phyloP scores from a whole-genome alignment of 129 eudicot species.

The Lactuca sativa region DNA sequence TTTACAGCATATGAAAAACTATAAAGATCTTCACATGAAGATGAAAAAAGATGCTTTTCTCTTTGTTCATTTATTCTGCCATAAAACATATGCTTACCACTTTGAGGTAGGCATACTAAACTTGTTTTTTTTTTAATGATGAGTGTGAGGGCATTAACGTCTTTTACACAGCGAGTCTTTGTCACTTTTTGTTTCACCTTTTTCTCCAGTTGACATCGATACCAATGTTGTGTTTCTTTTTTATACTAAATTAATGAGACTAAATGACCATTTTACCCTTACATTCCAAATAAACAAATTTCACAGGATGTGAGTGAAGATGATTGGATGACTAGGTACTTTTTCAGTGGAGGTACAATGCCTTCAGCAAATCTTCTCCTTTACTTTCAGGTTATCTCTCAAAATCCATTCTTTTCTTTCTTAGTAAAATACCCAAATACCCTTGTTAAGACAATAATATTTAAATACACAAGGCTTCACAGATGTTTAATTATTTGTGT shows the following conservation, averaged over 20 bases:
- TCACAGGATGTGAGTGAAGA: conserved; percentile 82
- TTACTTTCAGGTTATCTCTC: conserved; percentile 76
- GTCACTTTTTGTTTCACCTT: background rate
- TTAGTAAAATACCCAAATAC: background rate
- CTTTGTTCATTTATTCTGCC: conserved; percentile 94
- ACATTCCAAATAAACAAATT: no score
- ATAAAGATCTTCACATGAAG: conserved; percentile 82
- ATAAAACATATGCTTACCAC: conserved; percentile 91
- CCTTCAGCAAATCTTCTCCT: conserved; percentile 91
- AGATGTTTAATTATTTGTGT: background rate
- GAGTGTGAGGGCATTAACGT: background rate
- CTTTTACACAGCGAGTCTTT: no score
- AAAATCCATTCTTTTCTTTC: background rate
- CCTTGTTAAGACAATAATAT: background rate
- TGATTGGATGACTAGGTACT: conserved; percentile 98
- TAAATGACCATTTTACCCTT: background rate
- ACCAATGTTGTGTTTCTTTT: no score
- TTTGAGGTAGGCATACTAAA: conserved; percentile 64
- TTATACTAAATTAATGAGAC: no score
- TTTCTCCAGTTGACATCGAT: no score
- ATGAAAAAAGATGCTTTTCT: conserved; percentile 73
- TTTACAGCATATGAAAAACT: conserved; percentile 93
- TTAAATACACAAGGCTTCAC: no score
- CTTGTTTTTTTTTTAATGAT: background rate
- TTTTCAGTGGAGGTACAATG: conserved; percentile 98